A percentile compares a stretch with the other conserved stretches of the same genome.
These are phyloP conservation scores for Lipomyces lipofer DNA, from an alignment of 805 yeast genomes.

Conservation along the genomic window DNA sequence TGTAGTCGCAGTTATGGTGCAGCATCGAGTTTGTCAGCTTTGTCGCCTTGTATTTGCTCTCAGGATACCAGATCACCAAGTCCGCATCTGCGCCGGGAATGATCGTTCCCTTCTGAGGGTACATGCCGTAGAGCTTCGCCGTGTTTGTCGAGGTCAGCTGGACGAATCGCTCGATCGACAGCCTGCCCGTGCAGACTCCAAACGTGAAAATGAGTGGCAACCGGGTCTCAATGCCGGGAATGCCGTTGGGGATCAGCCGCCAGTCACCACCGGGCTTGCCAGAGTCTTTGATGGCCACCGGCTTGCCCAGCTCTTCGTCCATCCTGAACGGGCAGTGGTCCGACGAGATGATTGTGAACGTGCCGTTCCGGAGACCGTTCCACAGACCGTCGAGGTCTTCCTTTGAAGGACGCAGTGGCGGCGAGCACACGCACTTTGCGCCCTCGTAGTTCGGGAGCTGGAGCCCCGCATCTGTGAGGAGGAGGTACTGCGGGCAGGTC, in stretches of 20 bases:
- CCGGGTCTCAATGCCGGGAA: constrained; percentile 54
- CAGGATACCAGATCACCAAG: constrained; percentile 51
- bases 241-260: constrained; percentile 48
- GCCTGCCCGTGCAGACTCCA: constrained; percentile 48
- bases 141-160: constrained; percentile 51
- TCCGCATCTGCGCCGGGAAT: constrained; percentile 54
- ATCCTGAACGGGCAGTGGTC: constrained; percentile 52
- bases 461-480: constrained; percentile 45
- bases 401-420: constrained; percentile 49
- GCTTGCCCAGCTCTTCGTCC: constrained; percentile 47
- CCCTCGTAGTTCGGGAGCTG: constrained; percentile 47
- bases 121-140: constrained; percentile 50
- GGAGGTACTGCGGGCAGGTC: constrained; percentile 54
- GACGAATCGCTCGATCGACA: constrained; percentile 48
- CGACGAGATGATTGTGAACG: constrained; percentile 49
- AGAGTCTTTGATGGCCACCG: constrained; percentile 37
- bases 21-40: constrained; percentile 41
- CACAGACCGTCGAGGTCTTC: constrained; percentile 49
- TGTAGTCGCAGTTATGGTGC: constrained; percentile 36
- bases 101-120: constrained; percentile 46
- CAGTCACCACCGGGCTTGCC: constrained; percentile 32
- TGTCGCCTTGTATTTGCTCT: constrained; percentile 37
- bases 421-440: constrained; percentile 54
- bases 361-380: constrained; percentile 50
- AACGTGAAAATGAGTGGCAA: constrained; percentile 46